Conservation (phyloP, 139 green algal genomes). For the Bryopsis sp. region DNA sequence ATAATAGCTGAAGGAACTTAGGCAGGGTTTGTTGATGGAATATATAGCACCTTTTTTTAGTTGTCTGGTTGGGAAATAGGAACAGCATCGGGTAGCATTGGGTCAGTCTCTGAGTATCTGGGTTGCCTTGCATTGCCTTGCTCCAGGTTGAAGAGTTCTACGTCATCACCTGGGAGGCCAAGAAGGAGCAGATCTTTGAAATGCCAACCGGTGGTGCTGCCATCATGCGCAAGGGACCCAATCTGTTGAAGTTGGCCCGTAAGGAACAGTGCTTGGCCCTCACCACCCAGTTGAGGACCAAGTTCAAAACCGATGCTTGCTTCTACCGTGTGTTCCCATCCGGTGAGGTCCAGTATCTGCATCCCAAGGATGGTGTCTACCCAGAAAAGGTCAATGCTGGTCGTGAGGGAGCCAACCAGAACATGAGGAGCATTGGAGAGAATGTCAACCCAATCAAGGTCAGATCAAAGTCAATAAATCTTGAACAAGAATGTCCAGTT, state of each 20-base stretch:
- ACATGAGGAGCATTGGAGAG: constrained; percentile 88
- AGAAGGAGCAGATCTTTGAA: constrained; percentile 99
- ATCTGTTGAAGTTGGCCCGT: constrained; percentile 98
- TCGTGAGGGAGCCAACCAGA: constrained; percentile 74
- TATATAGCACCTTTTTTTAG: too few relatives aligned
- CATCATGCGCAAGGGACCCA: constrained; percentile 96
- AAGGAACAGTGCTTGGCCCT: constrained; percentile 99
- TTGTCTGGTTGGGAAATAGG: too few relatives aligned
- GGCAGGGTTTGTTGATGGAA: too few relatives aligned
- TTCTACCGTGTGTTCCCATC: constrained; percentile 94
- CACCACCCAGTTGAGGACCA: constrained; percentile 87
- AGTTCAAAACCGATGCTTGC: constrained; percentile 92
- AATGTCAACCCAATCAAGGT: constrained; percentile 84
- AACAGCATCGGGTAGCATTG: too few relatives aligned
- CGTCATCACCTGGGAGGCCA: constrained; percentile 86
- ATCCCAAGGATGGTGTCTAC: constrained; percentile 98
- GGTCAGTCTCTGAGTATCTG: too few relatives aligned
- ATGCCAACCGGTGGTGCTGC: constrained; percentile 97
- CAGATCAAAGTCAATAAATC: too few relatives aligned
- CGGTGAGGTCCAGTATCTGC: constrained; percentile 97
- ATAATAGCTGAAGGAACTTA: too few relatives aligned
- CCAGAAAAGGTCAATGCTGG: constrained; percentile 98
- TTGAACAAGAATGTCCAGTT: too few relatives aligned
- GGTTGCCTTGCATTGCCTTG: too few relatives aligned
- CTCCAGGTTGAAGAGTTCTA: constrained; percentile 92